phyloP scores from a whole-genome alignment of 208 protist genomes.

The Strigomonas culicis region DNA sequence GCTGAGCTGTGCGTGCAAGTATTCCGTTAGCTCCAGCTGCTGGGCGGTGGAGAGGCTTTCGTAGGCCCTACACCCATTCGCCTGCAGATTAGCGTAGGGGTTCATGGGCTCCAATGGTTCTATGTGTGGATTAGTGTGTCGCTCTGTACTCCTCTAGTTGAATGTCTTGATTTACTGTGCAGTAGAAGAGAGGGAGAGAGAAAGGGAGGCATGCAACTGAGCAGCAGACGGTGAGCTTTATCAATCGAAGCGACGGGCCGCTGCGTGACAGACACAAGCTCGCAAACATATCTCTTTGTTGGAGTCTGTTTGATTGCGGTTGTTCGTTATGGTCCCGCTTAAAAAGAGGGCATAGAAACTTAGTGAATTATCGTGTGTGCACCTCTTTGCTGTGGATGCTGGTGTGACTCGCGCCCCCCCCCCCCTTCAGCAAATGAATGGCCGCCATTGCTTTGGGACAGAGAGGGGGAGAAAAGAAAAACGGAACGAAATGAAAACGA shows the following conservation, averaged over 20 bases:
- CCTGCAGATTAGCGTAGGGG: not conserved
- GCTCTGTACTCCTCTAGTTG: not conserved
- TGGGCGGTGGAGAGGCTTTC: constrained; percentile 59
- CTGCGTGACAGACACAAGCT: too few species aligned
- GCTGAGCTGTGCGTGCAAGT: constrained; percentile 23
- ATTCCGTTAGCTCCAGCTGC: constrained; percentile 42
- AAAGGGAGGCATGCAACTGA: not conserved
- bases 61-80: constrained; percentile 29
- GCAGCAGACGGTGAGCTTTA: not conserved
- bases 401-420: too few species aligned
- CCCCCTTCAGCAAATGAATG: too few species aligned
- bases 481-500: constrained; percentile 16
- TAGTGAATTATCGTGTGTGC: too few species aligned
- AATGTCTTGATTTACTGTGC: not conserved
- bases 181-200: not conserved
- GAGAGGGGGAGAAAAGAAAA: too few species aligned
- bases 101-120: not conserved
- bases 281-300: not conserved
- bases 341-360: too few species aligned
- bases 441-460: too few species aligned
- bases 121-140: not conserved
- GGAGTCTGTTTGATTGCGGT: too few species aligned
- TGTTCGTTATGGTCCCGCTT: too few species aligned
- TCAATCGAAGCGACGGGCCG: too few species aligned
- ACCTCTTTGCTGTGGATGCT: not conserved